Evolutionary conservation across 257 asterid genomes (phyloP).

Genomic region (Solanum peruvianum): DNA sequence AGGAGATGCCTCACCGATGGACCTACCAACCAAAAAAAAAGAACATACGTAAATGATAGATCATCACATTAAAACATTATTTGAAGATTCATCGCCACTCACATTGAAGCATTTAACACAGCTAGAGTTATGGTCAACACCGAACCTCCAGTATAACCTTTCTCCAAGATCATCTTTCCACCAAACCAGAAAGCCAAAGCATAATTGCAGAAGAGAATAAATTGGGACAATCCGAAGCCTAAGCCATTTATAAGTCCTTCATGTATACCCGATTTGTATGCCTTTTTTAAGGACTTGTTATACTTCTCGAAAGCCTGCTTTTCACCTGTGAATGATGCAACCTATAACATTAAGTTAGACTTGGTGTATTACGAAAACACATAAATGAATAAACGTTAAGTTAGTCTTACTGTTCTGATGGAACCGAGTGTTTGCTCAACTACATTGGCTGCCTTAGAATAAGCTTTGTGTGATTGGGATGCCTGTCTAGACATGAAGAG

Average conservation of each 20-base stretch:
- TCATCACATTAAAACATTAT: neutral
- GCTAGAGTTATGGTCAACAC: constrained; percentile 52
- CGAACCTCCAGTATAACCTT: constrained; percentile 56
- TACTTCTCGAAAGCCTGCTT: constrained; percentile 44
- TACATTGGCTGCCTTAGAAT: constrained; percentile 48
- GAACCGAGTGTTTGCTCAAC: constrained; percentile 62
- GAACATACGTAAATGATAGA: too few relatives aligned
- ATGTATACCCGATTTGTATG: constrained; percentile 38
- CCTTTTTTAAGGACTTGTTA: constrained; percentile 37
- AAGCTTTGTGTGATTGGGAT: constrained; percentile 24
- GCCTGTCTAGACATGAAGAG: neutral
- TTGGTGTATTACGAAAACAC: neutral
- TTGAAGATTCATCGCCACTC: constrained; percentile 2
- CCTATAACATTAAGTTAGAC: constrained; percentile 12
- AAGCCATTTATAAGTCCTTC: constrained; percentile 55
- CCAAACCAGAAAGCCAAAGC: constrained; percentile 67
- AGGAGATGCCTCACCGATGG: constrained; percentile 68
- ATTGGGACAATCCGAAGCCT: constrained; percentile 43
- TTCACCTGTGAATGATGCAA: constrained; percentile 72
- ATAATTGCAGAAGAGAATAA: constrained; percentile 45
- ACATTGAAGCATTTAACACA: constrained; percentile 55
- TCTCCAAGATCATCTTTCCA: constrained; percentile 54
- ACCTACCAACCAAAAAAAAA: constrained; percentile 11
- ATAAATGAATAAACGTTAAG: neutral
- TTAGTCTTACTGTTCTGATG: constrained; percentile 45